phyloP scores from a whole-genome alignment of 768 basidiomycete species.

The Boletus vinaceobasis region DNA sequence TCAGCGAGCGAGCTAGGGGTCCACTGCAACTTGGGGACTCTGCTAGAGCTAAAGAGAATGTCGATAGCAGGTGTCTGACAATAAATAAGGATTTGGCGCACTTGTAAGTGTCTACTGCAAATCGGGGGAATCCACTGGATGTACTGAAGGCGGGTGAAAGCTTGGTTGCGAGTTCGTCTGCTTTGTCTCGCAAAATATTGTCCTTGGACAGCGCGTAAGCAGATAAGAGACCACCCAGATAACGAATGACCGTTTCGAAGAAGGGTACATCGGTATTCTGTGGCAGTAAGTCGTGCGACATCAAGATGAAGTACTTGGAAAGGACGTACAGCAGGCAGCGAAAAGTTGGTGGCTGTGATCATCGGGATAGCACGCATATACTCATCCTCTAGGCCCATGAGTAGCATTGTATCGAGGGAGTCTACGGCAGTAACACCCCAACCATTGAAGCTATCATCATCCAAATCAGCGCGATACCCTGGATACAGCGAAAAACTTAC shows the following conservation, averaged over 20 bases:
- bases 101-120: slow-evolving; percentile 63
- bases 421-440: slow-evolving; percentile 81
- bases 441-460: slow-evolving; percentile 61
- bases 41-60: slow-evolving; percentile 1
- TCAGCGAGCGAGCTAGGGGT: slow-evolving; percentile 63
- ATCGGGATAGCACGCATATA: slow-evolving; percentile 60
- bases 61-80: background rate
- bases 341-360: slow-evolving; percentile 49
- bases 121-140: slow-evolving; percentile 66
- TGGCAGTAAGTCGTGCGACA: slow-evolving; percentile 1
- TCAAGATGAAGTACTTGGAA: background rate
- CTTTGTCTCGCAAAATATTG: slow-evolving; percentile 56
- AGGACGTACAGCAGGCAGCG: slow-evolving; percentile 38
- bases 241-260: slow-evolving; percentile 87
- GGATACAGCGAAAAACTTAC: slow-evolving; percentile 34
- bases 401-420: slow-evolving; percentile 79
- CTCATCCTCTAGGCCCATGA: slow-evolving; percentile 75
- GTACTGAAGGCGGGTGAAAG: slow-evolving; percentile 74
- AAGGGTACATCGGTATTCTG: slow-evolving; percentile 45
- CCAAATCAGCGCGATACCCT: background rate
- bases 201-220: slow-evolving; percentile 76
- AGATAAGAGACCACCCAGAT: slow-evolving; percentile 83
- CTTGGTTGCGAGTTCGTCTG: slow-evolving; percentile 73
- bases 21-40: slow-evolving; percentile 17
- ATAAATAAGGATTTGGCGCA: slow-evolving; percentile 24